Conservation (phyloP, 441 rosid genomes). For the Croton setiger region DNA sequence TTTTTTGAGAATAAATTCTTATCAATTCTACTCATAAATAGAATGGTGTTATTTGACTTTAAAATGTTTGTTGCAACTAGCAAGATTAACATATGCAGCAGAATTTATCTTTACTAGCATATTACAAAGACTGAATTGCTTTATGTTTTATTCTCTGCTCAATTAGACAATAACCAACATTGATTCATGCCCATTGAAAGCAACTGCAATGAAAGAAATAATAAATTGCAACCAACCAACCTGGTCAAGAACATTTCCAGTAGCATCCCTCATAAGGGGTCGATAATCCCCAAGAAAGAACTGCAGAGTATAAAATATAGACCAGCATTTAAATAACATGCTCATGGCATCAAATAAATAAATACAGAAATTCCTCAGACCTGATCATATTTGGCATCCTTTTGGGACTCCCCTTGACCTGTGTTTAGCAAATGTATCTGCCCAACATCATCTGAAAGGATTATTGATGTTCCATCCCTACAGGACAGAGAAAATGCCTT, state of each 20-base stretch:
- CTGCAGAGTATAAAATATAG: conserved; percentile 41
- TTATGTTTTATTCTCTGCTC: too few relatives aligned
- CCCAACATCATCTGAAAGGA: conserved; percentile 99
- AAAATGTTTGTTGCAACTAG: background rate
- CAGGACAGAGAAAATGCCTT: conserved; percentile 7
- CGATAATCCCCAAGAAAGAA: conserved; percentile 99
- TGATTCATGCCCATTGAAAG: background rate
- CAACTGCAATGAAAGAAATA: conserved; percentile 10
- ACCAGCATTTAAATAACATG: conserved; percentile 14
- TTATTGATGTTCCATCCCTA: conserved; percentile 98
- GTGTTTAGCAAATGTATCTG: conserved; percentile 84
- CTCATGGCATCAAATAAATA: background rate
- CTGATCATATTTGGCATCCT: conserved; percentile 98
- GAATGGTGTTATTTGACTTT: background rate
- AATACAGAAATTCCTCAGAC: conserved; percentile 26
- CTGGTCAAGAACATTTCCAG: conserved; percentile 92
- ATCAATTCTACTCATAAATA: background rate
- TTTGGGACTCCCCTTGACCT: conserved; percentile 96
- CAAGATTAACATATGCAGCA: background rate
- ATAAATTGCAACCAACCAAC: conserved; percentile 36
- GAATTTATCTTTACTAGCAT: background rate
- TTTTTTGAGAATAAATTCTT: too few relatives aligned
- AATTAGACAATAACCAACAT: background rate
- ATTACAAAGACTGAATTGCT: too few relatives aligned
- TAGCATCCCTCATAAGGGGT: conserved; percentile 72